phyloP scores from a whole-genome alignment of 495 filamentous ascomycete species.

The Penicillium cosmopolitanum region DNA sequence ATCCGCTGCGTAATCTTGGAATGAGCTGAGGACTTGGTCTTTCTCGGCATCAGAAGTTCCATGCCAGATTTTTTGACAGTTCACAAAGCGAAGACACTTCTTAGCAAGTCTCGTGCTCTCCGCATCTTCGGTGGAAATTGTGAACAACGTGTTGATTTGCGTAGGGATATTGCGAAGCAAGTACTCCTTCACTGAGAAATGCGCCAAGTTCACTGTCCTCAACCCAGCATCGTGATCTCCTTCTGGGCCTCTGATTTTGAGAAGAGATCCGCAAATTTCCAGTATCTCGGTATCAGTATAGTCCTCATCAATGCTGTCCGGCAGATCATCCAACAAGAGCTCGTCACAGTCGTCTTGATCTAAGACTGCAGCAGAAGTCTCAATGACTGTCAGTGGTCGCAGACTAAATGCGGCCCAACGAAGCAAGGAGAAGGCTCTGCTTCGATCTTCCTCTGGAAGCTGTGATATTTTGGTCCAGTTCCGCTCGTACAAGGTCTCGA shows the following conservation, averaged over 20 bases:
- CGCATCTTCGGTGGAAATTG: neutral
- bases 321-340: neutral
- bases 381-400: slow-evolving; percentile 7
- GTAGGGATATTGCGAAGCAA: neutral
- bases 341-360: slow-evolving; percentile 4
- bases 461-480: slow-evolving; percentile 6
- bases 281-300: slow-evolving; percentile 8
- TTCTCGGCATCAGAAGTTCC: no score
- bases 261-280: slow-evolving; percentile 1
- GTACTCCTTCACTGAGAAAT: slow-evolving; percentile 17
- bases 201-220: slow-evolving; percentile 12
- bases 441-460: neutral
- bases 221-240: neutral
- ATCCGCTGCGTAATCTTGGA: no score
- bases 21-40: no score
- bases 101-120: neutral
- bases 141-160: neutral
- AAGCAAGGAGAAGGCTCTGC: slow-evolving; percentile 3
- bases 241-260: slow-evolving; percentile 1
- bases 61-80: no score
- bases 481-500: slow-evolving; percentile 9
- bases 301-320: slow-evolving; percentile 8
- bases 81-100: no score
- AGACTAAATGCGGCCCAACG: slow-evolving; percentile 13
- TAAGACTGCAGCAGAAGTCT: slow-evolving; percentile 3